phyloP scores from a whole-genome alignment of 2,329 filamentous ascomycete genomes.

The Emmonsiellopsis sp. region DNA sequence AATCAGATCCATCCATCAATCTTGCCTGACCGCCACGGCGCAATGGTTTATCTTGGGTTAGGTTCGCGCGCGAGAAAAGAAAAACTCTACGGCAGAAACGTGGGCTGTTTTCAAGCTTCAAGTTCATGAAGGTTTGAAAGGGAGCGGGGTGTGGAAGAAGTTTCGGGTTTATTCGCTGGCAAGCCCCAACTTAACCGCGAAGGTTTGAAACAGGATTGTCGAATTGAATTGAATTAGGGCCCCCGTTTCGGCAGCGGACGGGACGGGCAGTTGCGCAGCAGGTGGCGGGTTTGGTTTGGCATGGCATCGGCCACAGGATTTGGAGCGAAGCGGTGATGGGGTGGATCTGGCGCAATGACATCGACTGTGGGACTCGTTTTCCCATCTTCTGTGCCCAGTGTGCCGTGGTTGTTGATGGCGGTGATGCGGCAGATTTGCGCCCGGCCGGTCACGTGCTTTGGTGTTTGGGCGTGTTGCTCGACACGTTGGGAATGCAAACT shows the following conservation, averaged over 20 bases:
- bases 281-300: background rate
- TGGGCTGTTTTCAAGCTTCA: too few relatives aligned
- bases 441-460: constrained; percentile 22
- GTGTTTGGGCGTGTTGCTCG: constrained; percentile 20
- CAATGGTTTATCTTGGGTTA: background rate
- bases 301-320: background rate
- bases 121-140: too few relatives aligned
- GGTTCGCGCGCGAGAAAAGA: too few relatives aligned
- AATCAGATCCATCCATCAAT: background rate
- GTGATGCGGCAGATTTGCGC: background rate
- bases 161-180: too few relatives aligned
- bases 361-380: background rate
- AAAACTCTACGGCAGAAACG: too few relatives aligned
- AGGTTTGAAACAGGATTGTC: constrained; percentile 1
- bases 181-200: too few relatives aligned
- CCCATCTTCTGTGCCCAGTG: background rate
- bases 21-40: background rate
- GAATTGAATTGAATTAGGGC: background rate
- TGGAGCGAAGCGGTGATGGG: background rate
- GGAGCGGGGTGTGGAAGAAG: too few relatives aligned
- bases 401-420: background rate
- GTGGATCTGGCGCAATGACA: background rate
- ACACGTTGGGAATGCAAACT: constrained; percentile 7
- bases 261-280: background rate
- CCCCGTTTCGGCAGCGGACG: constrained; percentile 2